Conservation (phyloP, 495 filamentous ascomycete genomes). For the Diplogelasinospora grovesii region DNA sequence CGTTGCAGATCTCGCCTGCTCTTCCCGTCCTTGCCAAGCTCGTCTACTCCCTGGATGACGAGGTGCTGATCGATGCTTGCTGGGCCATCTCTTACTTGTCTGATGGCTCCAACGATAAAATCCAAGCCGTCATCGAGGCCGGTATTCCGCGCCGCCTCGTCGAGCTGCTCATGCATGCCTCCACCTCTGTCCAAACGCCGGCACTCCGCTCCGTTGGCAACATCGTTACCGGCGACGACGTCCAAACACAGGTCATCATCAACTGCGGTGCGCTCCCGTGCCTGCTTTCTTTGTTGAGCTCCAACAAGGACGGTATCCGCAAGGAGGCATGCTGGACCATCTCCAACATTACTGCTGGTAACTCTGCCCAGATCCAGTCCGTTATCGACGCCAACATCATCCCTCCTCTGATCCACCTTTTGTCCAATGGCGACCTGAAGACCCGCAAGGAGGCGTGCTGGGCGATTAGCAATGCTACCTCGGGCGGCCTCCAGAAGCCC, state of each 20-base stretch:
- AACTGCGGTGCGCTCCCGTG: slow-evolving; percentile 94
- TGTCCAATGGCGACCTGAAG: slow-evolving; percentile 97
- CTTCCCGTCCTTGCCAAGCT: slow-evolving; percentile 96
- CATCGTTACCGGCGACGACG: slow-evolving; percentile 97
- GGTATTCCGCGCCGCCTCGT: slow-evolving; percentile 95
- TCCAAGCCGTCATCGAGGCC: slow-evolving; percentile 97
- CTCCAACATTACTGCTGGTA: slow-evolving; percentile 96
- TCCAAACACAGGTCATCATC: slow-evolving; percentile 98
- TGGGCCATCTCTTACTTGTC: slow-evolving; percentile 99
- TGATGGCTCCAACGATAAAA: slow-evolving; percentile 99
- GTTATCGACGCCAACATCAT: slow-evolving; percentile 97
- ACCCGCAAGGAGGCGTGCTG: slow-evolving; percentile 99
- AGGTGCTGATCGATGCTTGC: slow-evolving; percentile 98
- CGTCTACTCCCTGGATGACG: slow-evolving; percentile 96
- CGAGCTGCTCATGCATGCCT: slow-evolving; percentile 97
- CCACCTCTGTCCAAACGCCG: slow-evolving; percentile 96
- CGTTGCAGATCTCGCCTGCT: slow-evolving; percentile 79
- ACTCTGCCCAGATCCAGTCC: slow-evolving; percentile 94
- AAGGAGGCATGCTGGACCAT: slow-evolving; percentile 99
- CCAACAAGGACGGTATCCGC: slow-evolving; percentile 96
- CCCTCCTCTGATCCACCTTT: slow-evolving; percentile 87
- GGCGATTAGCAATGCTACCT: slow-evolving; percentile 99
- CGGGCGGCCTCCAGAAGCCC: slow-evolving; percentile 94
- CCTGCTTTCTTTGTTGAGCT: slow-evolving; percentile 85
- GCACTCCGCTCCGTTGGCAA: slow-evolving; percentile 96